Evolutionary conservation across 1,284 basidiomycete species (phyloP), one percentile per base, ranked within the genome.

Genomic region (Tetrapyrgos nigripes): DNA sequence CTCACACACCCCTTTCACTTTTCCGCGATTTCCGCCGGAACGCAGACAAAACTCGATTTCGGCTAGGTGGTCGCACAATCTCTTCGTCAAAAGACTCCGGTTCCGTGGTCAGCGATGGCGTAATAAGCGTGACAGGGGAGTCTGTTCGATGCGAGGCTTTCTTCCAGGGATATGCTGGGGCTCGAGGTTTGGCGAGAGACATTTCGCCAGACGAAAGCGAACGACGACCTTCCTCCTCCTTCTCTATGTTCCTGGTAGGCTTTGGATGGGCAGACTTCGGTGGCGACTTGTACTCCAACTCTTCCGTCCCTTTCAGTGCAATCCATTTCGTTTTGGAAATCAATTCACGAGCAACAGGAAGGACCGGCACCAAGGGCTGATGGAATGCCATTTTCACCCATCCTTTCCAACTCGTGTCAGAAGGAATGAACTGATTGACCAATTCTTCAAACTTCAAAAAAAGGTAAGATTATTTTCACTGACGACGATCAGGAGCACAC

Each of bases 371-470:
- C 14, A 90, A 75, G 24, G 87, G 89, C 66, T 89, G 90, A 58
- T 91, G 86, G 73, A 91, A 88, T 9, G 88, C 92, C 78, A 89
- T 87, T 71, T 91, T 92, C 50, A 94, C 82, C 90, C 89, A 92
- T 5, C 89, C 89, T 68, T 82, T 83, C 89, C 89, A 90, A 50
- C 86, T 87, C 68, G 84, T 86, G 63, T 89, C 84, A 3, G 87
- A 88, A 2, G 90, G 89, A 61, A 92, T 86, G 67, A 91, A 92
- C 66, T 92, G 88, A 64, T 93, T 86, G 17, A 94, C 88, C 31
- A 96, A 69, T 61, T 95, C 92, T 70, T 93, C 89, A 64, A 93
- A 93, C 82, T 93, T 75, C 5, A 55, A 23, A 57, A 17, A 45
- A 51, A 49, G 17, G 53, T 40, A 51, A 50, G 45, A 44, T 60